Conservation (phyloP, 805 yeast species). For the Phaffomyces thermotolerans region DNA sequence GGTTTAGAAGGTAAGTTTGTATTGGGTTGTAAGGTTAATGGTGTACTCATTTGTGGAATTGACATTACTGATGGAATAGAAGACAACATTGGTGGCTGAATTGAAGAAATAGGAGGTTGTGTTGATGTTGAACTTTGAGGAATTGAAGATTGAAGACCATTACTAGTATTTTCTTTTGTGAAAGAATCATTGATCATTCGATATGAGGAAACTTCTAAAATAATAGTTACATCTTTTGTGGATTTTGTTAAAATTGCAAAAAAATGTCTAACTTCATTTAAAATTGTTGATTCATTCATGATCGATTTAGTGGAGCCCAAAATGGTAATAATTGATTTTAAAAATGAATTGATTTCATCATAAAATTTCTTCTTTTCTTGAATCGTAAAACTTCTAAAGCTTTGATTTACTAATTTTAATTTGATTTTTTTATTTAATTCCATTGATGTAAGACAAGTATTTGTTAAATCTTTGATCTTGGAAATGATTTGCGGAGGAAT, state of each 20-base stretch:
- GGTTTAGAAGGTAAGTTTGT: not conserved
- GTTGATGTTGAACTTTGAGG: slow-evolving; percentile 15
- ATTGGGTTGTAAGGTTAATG: slow-evolving; percentile 10
- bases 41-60: slow-evolving; percentile 24
- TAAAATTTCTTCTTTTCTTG: slow-evolving; percentile 60
- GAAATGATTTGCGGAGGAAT: slow-evolving; percentile 38
- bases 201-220: slow-evolving; percentile 61
- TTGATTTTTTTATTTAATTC: slow-evolving; percentile 70
- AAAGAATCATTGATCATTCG: slow-evolving; percentile 25
- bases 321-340: slow-evolving; percentile 77
- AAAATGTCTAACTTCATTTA: slow-evolving; percentile 73
- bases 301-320: slow-evolving; percentile 77
- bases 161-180: slow-evolving; percentile 1
- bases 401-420: slow-evolving; percentile 41
- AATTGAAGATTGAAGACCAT: slow-evolving; percentile 4
- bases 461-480: slow-evolving; percentile 70
- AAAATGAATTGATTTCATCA: slow-evolving; percentile 77
- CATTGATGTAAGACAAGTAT: slow-evolving; percentile 70
- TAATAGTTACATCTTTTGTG: slow-evolving; percentile 87
- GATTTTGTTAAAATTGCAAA: slow-evolving; percentile 79
- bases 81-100: slow-evolving; percentile 17
- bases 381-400: slow-evolving; percentile 33
- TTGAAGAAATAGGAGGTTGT: slow-evolving; percentile 5
- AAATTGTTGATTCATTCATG: slow-evolving; percentile 71
- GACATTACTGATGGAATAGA: slow-evolving; percentile 26